Conservation (phyloP, 1,284 basidiomycete species). For the Malassezia yamatoensis region DNA sequence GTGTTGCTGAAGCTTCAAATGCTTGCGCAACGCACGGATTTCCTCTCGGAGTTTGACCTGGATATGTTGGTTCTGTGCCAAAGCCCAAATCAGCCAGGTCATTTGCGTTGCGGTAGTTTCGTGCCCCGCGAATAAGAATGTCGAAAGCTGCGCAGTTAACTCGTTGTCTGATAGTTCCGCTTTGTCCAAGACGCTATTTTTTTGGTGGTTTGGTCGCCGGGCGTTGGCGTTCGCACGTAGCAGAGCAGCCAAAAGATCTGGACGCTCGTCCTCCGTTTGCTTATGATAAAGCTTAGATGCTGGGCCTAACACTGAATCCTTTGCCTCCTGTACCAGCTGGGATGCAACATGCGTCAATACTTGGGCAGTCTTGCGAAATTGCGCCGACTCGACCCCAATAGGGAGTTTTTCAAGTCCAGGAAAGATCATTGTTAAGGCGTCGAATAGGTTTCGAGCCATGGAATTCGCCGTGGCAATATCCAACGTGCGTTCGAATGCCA, state of each 20-base stretch:
- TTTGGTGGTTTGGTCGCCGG: conserved; percentile 13
- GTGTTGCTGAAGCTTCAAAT: not conserved
- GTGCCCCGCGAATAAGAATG: conserved; percentile 41
- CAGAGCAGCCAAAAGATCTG: conserved; percentile 36
- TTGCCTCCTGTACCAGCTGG: conserved; percentile 5
- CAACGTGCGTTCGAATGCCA: conserved; percentile 6
- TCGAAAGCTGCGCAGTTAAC: conserved; percentile 36
- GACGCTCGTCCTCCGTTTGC: not conserved
- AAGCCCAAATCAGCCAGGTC: conserved; percentile 32
- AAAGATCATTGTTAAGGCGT: conserved; percentile 10
- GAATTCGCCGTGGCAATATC: conserved; percentile 8
- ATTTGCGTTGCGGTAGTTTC: conserved; percentile 41
- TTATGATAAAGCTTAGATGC: not conserved
- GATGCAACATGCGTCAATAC: conserved; percentile 4
- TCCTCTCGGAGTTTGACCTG: conserved; percentile 33
- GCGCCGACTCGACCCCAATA: conserved; percentile 1
- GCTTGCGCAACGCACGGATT: conserved; percentile 17
- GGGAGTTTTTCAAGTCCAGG: conserved; percentile 8
- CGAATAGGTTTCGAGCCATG: not conserved
- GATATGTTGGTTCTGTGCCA: conserved; percentile 21
- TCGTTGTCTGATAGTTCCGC: conserved; percentile 29
- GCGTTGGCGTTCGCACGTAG: conserved; percentile 39
- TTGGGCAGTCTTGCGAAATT: conserved; percentile 2
- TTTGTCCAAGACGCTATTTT: conserved; percentile 4
- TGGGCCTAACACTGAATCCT: not conserved